Percentiles rank a stretch among this genome's conserved stretches.
These are phyloP conservation scores for Hypoxylon sp. DNA, from an alignment of 2,329 filamentous ascomycete genomes.

Conservation along the genomic window DNA sequence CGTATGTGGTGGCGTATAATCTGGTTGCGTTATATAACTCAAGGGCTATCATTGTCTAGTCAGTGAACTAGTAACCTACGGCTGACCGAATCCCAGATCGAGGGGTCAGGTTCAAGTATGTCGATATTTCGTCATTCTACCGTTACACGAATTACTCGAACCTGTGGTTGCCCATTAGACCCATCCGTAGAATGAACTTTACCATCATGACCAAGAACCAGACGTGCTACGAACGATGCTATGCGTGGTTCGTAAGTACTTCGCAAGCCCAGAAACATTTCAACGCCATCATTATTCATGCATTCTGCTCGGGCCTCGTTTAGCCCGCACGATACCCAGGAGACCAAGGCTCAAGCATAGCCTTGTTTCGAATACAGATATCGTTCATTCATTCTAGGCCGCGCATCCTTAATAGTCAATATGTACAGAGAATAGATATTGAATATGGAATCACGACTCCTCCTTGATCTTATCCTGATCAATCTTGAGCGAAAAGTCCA, in stretches of 20 bases:
- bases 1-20: constrained; percentile 13
- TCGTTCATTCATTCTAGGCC: constrained; percentile 9
- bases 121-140: constrained; percentile 3
- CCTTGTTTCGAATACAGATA: constrained; percentile 10
- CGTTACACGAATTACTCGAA: neutral
- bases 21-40: constrained; percentile 13
- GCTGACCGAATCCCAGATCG: neutral
- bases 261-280: neutral
- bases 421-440: constrained; percentile 1
- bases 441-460: constrained; percentile 10
- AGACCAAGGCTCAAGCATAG: neutral
- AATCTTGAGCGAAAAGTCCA: constrained; percentile 98
- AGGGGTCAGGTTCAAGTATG: neutral
- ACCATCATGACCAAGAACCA: neutral
- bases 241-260: neutral
- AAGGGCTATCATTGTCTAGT: neutral
- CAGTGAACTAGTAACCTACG: neutral
- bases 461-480: constrained; percentile 56
- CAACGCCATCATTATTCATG: neutral
- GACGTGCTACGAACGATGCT: neutral
- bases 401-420: constrained; percentile 7
- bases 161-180: neutral
- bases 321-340: neutral
- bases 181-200: neutral
- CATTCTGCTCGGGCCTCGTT: neutral